These are phyloP conservation scores for Melanogaster broomeanus DNA, from an alignment of 768 basidiomycete species.

Conservation along the genomic window DNA sequence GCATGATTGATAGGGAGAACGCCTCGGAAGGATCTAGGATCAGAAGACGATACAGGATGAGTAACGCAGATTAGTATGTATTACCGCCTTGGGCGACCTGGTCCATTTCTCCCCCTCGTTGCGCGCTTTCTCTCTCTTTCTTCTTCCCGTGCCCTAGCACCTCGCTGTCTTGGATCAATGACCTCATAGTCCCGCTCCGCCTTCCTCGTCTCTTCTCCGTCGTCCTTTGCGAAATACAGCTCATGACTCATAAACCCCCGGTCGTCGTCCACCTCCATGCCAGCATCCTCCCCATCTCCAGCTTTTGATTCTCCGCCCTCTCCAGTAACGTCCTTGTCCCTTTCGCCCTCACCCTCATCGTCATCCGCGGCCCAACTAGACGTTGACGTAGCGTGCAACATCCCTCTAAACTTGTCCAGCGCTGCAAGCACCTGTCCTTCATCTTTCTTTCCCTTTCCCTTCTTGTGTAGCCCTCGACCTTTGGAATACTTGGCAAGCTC, in stretches of 20 bases:
- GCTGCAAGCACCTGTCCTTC: constrained; percentile 72
- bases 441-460: constrained; percentile 61
- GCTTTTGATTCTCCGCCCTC: constrained; percentile 15
- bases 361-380: constrained; percentile 29
- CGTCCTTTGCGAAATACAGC: constrained; percentile 77
- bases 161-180: constrained; percentile 77
- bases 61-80: background rate
- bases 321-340: constrained; percentile 14
- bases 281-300: constrained; percentile 43
- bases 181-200: constrained; percentile 88
- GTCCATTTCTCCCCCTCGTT: constrained; percentile 23
- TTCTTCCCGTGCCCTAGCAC: constrained; percentile 76
- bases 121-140: constrained; percentile 64
- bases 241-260: constrained; percentile 71
- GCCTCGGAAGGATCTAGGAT: too few species aligned
- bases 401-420: constrained; percentile 69
- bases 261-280: constrained; percentile 79
- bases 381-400: constrained; percentile 50
- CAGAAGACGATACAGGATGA: background rate
- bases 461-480: constrained; percentile 57
- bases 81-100: constrained; percentile 24
- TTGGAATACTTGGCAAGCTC: constrained; percentile 83
- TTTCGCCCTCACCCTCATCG: constrained; percentile 15
- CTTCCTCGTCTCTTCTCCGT: constrained; percentile 71
- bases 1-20: too few species aligned